A percentile compares a stretch with the other conserved stretches of the same genome.
Evolutionary conservation across 768 basidiomycete species (phyloP).

Genomic region (Suillus alpinus): DNA sequence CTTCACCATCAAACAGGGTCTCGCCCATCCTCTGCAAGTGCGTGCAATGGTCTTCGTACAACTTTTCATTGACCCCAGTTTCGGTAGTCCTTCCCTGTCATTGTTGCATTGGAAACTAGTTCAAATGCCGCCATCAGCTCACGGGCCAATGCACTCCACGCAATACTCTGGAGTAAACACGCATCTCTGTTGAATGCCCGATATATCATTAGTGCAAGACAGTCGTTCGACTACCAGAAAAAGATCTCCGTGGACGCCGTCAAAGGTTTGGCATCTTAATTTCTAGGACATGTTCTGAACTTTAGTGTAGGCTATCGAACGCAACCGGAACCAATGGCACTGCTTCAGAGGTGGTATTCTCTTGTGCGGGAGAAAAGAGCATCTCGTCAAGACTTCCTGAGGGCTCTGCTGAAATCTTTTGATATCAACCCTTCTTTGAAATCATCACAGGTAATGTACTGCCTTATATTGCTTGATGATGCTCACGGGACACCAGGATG

Average conservation of each 20-base stretch:
- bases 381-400: constrained; percentile 83
- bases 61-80: constrained; percentile 2
- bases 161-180: constrained; percentile 84
- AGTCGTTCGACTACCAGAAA: constrained; percentile 83
- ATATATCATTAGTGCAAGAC: constrained; percentile 74
- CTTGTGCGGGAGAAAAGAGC: constrained; percentile 89
- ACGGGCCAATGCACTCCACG: constrained; percentile 78
- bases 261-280: constrained; percentile 42
- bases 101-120: constrained; percentile 92
- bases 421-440: constrained; percentile 61
- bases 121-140: constrained; percentile 55
- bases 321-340: constrained; percentile 62
- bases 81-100: constrained; percentile 80
- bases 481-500: constrained; percentile 47
- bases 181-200: constrained; percentile 85
- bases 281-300: constrained; percentile 1
- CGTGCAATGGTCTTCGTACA: constrained; percentile 14
- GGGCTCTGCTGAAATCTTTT: constrained; percentile 77
- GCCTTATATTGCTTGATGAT: not conserved
- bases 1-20: constrained; percentile 92
- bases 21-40: constrained; percentile 92
- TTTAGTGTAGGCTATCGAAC: constrained; percentile 56
- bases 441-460: constrained; percentile 51
- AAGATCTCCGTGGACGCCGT: constrained; percentile 46
- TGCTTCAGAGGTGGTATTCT: constrained; percentile 88